Evolutionary conservation across 768 basidiomycete genomes (phyloP).

Genomic region (Amanita molliuscula): DNA sequence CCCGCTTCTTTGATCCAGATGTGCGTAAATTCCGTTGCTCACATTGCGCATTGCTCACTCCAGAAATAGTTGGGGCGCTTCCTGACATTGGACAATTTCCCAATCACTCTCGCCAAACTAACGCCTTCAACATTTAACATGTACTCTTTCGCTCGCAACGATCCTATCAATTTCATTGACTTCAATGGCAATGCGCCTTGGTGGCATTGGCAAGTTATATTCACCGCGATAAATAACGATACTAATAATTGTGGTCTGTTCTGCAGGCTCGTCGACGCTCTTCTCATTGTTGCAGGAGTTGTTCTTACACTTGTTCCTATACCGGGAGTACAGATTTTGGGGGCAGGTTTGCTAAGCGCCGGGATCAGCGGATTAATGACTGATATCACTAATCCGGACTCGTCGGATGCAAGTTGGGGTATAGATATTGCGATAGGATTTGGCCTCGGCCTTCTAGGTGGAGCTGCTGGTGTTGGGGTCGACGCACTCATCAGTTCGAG

Average conservation of each 20-base stretch:
- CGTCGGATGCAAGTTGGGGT: too few relatives aligned
- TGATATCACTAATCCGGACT: too few relatives aligned
- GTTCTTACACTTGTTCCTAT: too few relatives aligned
- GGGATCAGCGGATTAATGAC: too few relatives aligned
- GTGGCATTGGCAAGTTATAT: constrained; percentile 8
- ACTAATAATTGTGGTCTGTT: not conserved
- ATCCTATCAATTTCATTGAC: constrained; percentile 10
- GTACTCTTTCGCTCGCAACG: constrained; percentile 9
- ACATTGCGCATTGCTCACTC: not conserved
- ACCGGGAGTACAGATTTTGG: too few relatives aligned
- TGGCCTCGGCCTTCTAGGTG: too few relatives aligned
- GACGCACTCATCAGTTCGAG: too few relatives aligned
- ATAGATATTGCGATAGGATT: too few relatives aligned
- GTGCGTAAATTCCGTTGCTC: not conserved
- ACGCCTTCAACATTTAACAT: constrained; percentile 8
- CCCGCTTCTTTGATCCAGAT: not conserved
- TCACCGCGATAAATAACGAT: not conserved
- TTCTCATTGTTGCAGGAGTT: too few relatives aligned
- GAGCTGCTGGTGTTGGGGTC: too few relatives aligned
- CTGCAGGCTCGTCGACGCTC: too few relatives aligned
- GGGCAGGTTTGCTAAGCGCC: too few relatives aligned
- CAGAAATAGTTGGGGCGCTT: not conserved
- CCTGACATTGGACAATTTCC: not conserved
- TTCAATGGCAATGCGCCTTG: constrained; percentile 10
- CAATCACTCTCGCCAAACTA: not conserved